Base-by-base conservation (phyloP, 768 basidiomycete species). In the Ramaria rubella region DNA sequence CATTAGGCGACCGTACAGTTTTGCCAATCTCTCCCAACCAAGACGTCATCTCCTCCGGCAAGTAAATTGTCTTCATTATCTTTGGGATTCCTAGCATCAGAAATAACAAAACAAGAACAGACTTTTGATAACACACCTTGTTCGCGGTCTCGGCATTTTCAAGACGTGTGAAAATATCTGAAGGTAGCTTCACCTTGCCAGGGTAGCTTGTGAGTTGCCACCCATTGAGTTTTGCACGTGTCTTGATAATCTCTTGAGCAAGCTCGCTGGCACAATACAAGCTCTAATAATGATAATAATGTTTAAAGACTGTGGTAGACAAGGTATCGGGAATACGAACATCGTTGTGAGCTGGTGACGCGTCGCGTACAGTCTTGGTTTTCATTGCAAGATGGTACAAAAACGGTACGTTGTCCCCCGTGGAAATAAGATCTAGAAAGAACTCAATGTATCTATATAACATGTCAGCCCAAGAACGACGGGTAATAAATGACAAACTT, bases 231-330 rank as follows among this genome's bases (percentile, higher is more conserved):
- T 81, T 73, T 5, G 64, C 64, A n/a, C 81, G 79, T 1, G 76
- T 71, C 63, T 85, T 87, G 69, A 97, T 86, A 31, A 96, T 72
- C 62, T 90, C 82, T 69, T 96, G 91, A 0, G 95, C 86, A 7
- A 98, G 76, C 63, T 99, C 96, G 61, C 88, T 84, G 57, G 91
- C 75, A 8, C 83, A 77, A 65, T 96, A 98, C 38, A 99, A 74
- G 67, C 91, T 89, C 94, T 96, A 62, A 30, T 45, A 52, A 7
- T 9, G 21, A 59, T 34, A 56, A 12, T n/a, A 26, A 24, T 36
- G 57, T 52, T 8, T 19, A 23, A 45, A 4, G 23, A 30, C 12
- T 31, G 24, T 31, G 43, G 30, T 11, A 57, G 34, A 34, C 8
- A 36, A 8, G 9, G 19, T 14, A 21, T 5, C 31, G n/a, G 26